Evolutionary conservation across 306 rosid species (phyloP), one percentile per base, ranked within the genome.

Genomic region (Pterocarpus macrocarpus): DNA sequence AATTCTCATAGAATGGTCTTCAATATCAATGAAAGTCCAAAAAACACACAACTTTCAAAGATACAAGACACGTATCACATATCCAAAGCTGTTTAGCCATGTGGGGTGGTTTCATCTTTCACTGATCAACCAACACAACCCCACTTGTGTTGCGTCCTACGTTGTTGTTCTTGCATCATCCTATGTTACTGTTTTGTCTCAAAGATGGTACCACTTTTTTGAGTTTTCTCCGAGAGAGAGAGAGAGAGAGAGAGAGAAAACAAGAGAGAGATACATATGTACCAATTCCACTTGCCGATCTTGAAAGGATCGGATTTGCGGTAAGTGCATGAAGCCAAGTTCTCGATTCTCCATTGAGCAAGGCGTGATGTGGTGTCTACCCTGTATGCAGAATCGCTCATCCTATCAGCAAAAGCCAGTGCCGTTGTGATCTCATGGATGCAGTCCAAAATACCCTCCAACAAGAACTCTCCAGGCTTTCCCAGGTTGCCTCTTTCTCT

Each of bases 281-380:
- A 96, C 98, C 99, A 96, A 30, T 96, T 96, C 99, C 99, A 96
- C 72, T 85, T 93, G 53, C 99, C 99, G 70, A 96, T 88, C 83
- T 83, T 96, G 97, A 96, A 96, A 64, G 99, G 97, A 86, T 96
- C 99, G 63, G 99, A 96, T 83, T 96, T 96, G n/a, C 99, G 90
- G 86, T 89, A 96, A 10, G 97, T 88, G 83, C 98, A 96, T 36
- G 99, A 93, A 73, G 97, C 85, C 82, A 92, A 85, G 68, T 93
- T 96, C 36, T 96, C 98, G 89, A 96, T 90, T 86, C 94, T 87
- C 99, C 99, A 96, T 90, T 96, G 99, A 38, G 99, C 99, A 59
- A 96, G 97, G 39, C 99, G 96, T 2, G 97, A 85, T 0, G 99
- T 93, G 76, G 98, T 96, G 64, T 96, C 91, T 56, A 96, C 99